Percentiles rank a stretch among this genome's conserved stretches.
phyloP scores from a whole-genome alignment of 2,329 filamentous ascomycete species.

The Xylaria sp. region DNA sequence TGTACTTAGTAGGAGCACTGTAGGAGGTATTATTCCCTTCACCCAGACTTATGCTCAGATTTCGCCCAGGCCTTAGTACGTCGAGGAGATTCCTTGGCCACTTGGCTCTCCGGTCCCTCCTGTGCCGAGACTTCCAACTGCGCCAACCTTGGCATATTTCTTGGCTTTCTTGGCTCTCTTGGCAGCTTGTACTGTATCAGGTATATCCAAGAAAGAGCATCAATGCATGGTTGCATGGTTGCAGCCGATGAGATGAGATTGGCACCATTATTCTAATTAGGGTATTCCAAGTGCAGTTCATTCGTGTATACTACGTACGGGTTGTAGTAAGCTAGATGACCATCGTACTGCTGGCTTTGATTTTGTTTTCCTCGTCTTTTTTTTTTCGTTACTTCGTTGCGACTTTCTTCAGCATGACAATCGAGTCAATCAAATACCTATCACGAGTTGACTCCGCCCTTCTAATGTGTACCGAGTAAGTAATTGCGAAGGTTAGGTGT shows the following conservation, averaged over 20 bases:
- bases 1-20: too few relatives aligned
- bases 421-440: background rate
- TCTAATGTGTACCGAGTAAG: too few relatives aligned
- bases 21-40: too few relatives aligned
- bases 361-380: background rate
- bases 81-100: slow-evolving; percentile 32
- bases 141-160: slow-evolving; percentile 41
- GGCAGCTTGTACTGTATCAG: slow-evolving; percentile 29
- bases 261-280: slow-evolving; percentile 14
- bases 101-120: slow-evolving; percentile 41
- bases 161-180: slow-evolving; percentile 32
- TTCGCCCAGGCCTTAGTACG: slow-evolving; percentile 26
- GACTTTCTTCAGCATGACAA: background rate
- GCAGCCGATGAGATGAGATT: slow-evolving; percentile 18
- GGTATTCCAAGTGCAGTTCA: slow-evolving; percentile 4
- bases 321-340: slow-evolving; percentile 29
- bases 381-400: background rate
- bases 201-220: background rate
- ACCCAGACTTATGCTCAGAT: slow-evolving; percentile 8
- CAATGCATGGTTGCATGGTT: slow-evolving; percentile 22
- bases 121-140: slow-evolving; percentile 47
- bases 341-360: background rate
- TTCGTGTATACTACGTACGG: slow-evolving; percentile 2
- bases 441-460: background rate
- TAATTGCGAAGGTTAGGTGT: too few relatives aligned